Percentiles rank a stretch among this genome's conserved stretches.
Evolutionary conservation across 2,329 filamentous ascomycete genomes (phyloP).

Genomic region (Xylariaceae sp.): DNA sequence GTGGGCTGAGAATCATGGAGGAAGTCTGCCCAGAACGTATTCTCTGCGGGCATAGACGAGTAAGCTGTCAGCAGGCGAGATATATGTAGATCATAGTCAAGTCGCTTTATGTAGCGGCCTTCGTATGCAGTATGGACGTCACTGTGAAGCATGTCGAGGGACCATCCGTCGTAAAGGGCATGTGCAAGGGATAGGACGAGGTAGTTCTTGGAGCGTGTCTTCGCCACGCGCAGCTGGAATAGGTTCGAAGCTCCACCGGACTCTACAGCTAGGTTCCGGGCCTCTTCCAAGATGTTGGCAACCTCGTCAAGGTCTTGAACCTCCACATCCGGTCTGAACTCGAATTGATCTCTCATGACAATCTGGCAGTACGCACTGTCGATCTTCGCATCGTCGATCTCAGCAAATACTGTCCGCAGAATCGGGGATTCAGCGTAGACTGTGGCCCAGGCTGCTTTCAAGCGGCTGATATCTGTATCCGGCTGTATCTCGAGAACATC

Average conservation of each 20-base stretch:
- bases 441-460: slow-evolving; percentile 58
- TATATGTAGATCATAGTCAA: slow-evolving; percentile 50
- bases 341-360: slow-evolving; percentile 27
- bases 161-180: slow-evolving; percentile 87
- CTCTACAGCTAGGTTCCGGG: slow-evolving; percentile 33
- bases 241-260: slow-evolving; percentile 34
- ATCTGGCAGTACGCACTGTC: slow-evolving; percentile 47
- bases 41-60: slow-evolving; percentile 34
- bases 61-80: slow-evolving; percentile 43
- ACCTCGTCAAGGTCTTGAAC: slow-evolving; percentile 31
- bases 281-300: slow-evolving; percentile 30
- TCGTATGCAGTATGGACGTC: slow-evolving; percentile 66
- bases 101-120: slow-evolving; percentile 35
- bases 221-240: slow-evolving; percentile 45
- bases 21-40: slow-evolving; percentile 67
- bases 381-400: slow-evolving; percentile 58
- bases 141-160: slow-evolving; percentile 67
- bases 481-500: slow-evolving; percentile 63
- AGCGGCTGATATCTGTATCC: slow-evolving; percentile 47
- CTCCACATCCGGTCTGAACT: slow-evolving; percentile 15
- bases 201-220: slow-evolving; percentile 31
- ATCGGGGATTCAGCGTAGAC: slow-evolving; percentile 63
- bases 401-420: slow-evolving; percentile 68
- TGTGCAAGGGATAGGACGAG: slow-evolving; percentile 72
- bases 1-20: slow-evolving; percentile 48